phyloP scores from a whole-genome alignment of 1,139 yeast genomes.

The Suhomyces bolitotheri region DNA sequence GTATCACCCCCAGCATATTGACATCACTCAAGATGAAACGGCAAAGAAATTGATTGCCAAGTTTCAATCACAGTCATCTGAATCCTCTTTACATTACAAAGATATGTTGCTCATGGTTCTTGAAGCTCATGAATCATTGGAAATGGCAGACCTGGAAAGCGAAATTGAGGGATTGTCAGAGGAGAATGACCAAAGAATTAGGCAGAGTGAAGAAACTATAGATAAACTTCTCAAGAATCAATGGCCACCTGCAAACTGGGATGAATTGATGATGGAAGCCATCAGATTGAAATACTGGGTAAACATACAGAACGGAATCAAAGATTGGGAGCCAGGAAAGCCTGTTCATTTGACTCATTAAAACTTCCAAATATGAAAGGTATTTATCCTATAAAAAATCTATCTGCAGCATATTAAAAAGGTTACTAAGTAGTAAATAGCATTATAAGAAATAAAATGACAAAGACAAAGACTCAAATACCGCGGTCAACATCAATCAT shows the following conservation, averaged over 20 bases:
- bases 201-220: conserved; percentile 35
- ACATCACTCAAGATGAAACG: conserved; percentile 42
- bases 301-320: conserved; percentile 70
- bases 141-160: conserved; percentile 56
- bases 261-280: conserved; percentile 62
- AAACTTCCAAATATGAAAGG: conserved; percentile 5
- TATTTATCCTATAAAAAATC: conserved; percentile 10
- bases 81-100: conserved; percentile 47
- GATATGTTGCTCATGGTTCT: conserved; percentile 68
- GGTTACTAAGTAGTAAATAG: conserved; percentile 1
- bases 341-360: conserved; percentile 64
- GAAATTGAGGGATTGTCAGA: conserved; percentile 55
- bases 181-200: conserved; percentile 59
- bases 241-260: conserved; percentile 45
- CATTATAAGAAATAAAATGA: conserved; percentile 9
- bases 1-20: conserved; percentile 40
- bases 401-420: conserved; percentile 4
- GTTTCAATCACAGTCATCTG: conserved; percentile 33
- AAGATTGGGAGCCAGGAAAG: conserved; percentile 77
- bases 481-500: conserved; percentile 5
- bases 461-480: conserved; percentile 1
- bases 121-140: conserved; percentile 77
- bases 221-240: conserved; percentile 30
- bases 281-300: conserved; percentile 82
- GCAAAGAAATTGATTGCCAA: conserved; percentile 38